These are phyloP conservation scores for Diplodia sapinea DNA, from an alignment of 2,329 filamentous ascomycete species.

Conservation along the genomic window DNA sequence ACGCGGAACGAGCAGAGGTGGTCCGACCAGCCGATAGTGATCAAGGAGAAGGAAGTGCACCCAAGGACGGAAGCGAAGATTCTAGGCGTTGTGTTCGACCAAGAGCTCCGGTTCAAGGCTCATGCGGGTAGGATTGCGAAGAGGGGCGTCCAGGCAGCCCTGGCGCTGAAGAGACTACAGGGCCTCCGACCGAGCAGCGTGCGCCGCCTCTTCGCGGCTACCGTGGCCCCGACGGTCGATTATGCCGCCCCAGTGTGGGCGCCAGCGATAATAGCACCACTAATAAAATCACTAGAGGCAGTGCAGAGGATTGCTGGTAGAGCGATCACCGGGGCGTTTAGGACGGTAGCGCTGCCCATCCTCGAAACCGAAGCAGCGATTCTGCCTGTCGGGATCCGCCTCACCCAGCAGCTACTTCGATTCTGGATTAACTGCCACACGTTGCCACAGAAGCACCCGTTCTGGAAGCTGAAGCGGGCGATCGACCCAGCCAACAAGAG, in stretches of 20 bases:
- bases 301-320: constrained; percentile 12
- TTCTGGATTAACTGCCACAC: constrained; percentile 19
- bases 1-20: constrained; percentile 35
- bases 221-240: constrained; percentile 39
- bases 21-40: constrained; percentile 27
- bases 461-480: constrained; percentile 3
- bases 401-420: neutral
- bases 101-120: constrained; percentile 34
- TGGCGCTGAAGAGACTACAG: constrained; percentile 23
- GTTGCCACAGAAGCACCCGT: constrained; percentile 1
- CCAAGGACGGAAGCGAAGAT: constrained; percentile 34
- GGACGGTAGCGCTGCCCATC: constrained; percentile 14
- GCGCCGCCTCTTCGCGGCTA: constrained; percentile 37
- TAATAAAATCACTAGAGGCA: neutral
- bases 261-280: neutral
- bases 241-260: constrained; percentile 39
- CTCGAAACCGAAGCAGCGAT: constrained; percentile 19
- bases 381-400: neutral
- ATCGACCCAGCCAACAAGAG: constrained; percentile 1
- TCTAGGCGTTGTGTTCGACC: constrained; percentile 34
- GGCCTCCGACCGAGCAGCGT: constrained; percentile 34
- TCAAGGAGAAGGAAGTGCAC: constrained; percentile 33
- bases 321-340: constrained; percentile 17
- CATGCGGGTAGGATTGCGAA: constrained; percentile 23
- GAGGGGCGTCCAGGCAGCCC: constrained; percentile 9